Conservation (phyloP, 2,329 filamentous ascomycete genomes). For the Hyphodiscus sp. region DNA sequence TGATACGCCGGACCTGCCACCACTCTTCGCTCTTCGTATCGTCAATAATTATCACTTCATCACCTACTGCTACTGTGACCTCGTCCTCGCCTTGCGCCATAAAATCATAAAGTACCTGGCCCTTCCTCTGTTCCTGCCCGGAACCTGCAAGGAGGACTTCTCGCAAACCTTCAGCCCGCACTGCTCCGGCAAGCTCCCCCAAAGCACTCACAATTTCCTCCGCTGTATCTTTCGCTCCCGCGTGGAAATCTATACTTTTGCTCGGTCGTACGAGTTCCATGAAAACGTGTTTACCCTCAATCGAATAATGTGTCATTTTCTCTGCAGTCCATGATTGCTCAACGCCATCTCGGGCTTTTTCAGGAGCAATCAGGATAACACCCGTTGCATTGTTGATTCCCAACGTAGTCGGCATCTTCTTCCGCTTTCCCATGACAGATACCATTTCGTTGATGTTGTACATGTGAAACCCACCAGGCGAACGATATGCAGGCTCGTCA, state of each 20-base stretch:
- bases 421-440: constrained; percentile 91
- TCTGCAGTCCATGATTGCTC: constrained; percentile 92
- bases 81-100: constrained; percentile 95
- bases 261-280: constrained; percentile 86
- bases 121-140: constrained; percentile 68
- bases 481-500: constrained; percentile 35
- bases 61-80: constrained; percentile 81
- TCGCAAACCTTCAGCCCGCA: constrained; percentile 72
- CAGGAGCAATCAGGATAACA: constrained; percentile 83
- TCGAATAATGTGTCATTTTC: constrained; percentile 93
- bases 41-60: constrained; percentile 87
- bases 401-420: constrained; percentile 96
- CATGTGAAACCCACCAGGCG: constrained; percentile 80
- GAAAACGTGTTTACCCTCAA: constrained; percentile 97
- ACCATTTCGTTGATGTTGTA: constrained; percentile 96
- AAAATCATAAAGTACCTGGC: constrained; percentile 88
- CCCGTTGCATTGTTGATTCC: constrained; percentile 90
- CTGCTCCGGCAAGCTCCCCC: constrained; percentile 81
- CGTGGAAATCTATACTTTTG: constrained; percentile 95
- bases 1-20: constrained; percentile 91
- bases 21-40: constrained; percentile 92
- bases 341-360: constrained; percentile 74
- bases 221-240: constrained; percentile 93
- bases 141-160: constrained; percentile 81
- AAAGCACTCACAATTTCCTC: constrained; percentile 85